These are phyloP conservation scores for Fusarium fujikuroi DNA, from an alignment of 2,329 filamentous ascomycete species.

Conservation along the genomic window DNA sequence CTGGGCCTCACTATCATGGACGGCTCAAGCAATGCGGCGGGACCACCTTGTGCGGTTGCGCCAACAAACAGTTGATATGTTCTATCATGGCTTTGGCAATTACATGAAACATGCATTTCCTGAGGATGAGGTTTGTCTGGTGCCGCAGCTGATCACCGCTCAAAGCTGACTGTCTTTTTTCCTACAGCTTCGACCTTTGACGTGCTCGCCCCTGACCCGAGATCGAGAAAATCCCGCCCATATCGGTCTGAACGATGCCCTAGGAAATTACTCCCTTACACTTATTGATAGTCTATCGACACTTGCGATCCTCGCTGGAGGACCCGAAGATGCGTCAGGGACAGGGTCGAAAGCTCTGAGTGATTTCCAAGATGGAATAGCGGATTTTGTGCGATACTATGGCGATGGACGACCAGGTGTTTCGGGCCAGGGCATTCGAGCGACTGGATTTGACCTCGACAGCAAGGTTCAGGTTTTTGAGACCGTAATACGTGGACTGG, in stretches of 20 bases:
- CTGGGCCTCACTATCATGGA: slow-evolving; percentile 55
- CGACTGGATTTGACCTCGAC: slow-evolving; percentile 89
- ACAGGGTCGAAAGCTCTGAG: slow-evolving; percentile 63
- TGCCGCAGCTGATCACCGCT: background rate
- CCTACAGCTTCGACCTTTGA: slow-evolving; percentile 79
- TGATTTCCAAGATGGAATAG: slow-evolving; percentile 84
- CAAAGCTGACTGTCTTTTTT: slow-evolving; percentile 33
- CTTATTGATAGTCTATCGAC: slow-evolving; percentile 95
- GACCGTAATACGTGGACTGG: slow-evolving; percentile 93
- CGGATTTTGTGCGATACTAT: slow-evolving; percentile 81
- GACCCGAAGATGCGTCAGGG: slow-evolving; percentile 58
- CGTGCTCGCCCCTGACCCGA: slow-evolving; percentile 85
- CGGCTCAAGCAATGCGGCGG: slow-evolving; percentile 63
- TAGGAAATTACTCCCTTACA: slow-evolving; percentile 97
- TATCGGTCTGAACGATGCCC: slow-evolving; percentile 90
- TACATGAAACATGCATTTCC: slow-evolving; percentile 96
- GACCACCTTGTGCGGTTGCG: slow-evolving; percentile 66
- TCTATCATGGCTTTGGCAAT: slow-evolving; percentile 96
- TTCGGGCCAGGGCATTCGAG: slow-evolving; percentile 75
- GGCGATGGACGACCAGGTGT: slow-evolving; percentile 81
- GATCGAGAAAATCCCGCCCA: slow-evolving; percentile 82
- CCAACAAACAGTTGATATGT: slow-evolving; percentile 77
- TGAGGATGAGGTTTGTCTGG: slow-evolving; percentile 78
- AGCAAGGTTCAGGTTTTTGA: slow-evolving; percentile 99
- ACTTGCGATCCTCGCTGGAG: slow-evolving; percentile 88